Percentiles rank a stretch among this genome's conserved stretches.
Evolutionary conservation across 2,329 filamentous ascomycete species (phyloP).

Genomic region (Bipolaris victoriae): DNA sequence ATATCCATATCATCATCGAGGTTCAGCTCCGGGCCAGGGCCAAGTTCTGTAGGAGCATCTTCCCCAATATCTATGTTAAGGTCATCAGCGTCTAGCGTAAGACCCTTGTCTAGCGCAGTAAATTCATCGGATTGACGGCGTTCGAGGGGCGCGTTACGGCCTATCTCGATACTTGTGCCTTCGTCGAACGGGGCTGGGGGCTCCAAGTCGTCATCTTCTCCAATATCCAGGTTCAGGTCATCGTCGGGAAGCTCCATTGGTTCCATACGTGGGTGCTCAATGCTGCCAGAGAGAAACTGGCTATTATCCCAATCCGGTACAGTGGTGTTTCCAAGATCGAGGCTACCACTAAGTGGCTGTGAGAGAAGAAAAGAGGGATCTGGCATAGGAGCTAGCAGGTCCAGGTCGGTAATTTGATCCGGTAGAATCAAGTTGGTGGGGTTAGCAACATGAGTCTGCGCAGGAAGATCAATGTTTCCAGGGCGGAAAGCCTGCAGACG

Average conservation of each 20-base stretch:
- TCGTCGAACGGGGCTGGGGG: slow-evolving; percentile 37
- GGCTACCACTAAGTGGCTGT: slow-evolving; percentile 62
- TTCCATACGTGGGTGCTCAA: slow-evolving; percentile 61
- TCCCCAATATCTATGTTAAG: slow-evolving; percentile 54
- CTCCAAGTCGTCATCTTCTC: slow-evolving; percentile 52
- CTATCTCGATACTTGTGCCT: slow-evolving; percentile 77
- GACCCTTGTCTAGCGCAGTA: slow-evolving; percentile 58
- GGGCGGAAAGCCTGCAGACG: slow-evolving; percentile 78
- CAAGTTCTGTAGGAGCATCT: slow-evolving; percentile 33
- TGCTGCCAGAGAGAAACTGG: slow-evolving; percentile 77
- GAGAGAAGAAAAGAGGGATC: slow-evolving; percentile 85
- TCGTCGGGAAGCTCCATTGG: slow-evolving; percentile 42
- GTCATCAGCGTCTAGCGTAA: slow-evolving; percentile 61
- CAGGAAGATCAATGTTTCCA: slow-evolving; percentile 94
- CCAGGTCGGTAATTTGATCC: slow-evolving; percentile 90
- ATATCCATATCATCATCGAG: slow-evolving; percentile 48
- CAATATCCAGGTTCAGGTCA: slow-evolving; percentile 69
- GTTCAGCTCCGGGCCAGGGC: slow-evolving; percentile 31
- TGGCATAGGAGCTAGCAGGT: slow-evolving; percentile 77
- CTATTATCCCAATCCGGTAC: slow-evolving; percentile 67
- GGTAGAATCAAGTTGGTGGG: slow-evolving; percentile 87
- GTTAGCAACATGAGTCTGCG: slow-evolving; percentile 74
- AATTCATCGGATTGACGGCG: slow-evolving; percentile 43
- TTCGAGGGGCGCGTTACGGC: slow-evolving; percentile 79
- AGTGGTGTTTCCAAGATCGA: slow-evolving; percentile 50